Base-by-base conservation (phyloP, 2,329 filamentous ascomycete genomes). In the Teratosphaeria viscida region DNA sequence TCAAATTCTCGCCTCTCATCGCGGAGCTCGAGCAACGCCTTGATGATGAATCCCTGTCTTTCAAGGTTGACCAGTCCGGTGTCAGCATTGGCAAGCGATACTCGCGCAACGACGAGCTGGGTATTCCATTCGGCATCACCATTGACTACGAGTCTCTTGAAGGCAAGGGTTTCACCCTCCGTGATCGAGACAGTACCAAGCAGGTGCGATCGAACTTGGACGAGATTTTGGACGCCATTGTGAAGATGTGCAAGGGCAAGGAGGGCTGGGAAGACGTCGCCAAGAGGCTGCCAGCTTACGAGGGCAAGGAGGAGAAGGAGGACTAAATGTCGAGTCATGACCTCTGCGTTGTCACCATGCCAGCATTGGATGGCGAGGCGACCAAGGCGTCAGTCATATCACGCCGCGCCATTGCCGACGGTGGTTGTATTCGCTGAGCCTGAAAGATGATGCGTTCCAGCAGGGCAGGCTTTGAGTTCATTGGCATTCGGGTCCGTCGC, bases 21-120 rank as follows among this genome's bases (percentile, higher is more conserved):
- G 82, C 84, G 68, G 80, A 84, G 67, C 78, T 97, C 64, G 89
- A 88, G 59, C 81, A 86, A 70, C 86, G 85, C 71, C 85, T 97
- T 60, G 87, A 91, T 68, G 82, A 83, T 56, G 76, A 88, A 58
- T 88, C 88, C 60, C 81, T 97, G 59, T 90, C 90, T 52, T 95
- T 85, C 79, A 87, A 89, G 62, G 84, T 96, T 43, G 94, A 97
- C 71, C 89, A 94, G 74, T 95, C 90, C 14, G 90, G 88, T 32
- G 91, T 92, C 62, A 91, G 86, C 63, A 97, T 97, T 68, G 92
- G 92, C 73, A 96, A 95, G 81, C 88, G 92, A 58, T 97, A 95
- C 76, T 86, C 88, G 72, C 86, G 94, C 69, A 96, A 96, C 73
- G 92, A 97, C 75, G 92, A 97, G 78, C 83, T 96, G 61, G 94